Evolutionary conservation across 805 yeast genomes (phyloP).

Genomic region (Lipomyces orientalis): DNA sequence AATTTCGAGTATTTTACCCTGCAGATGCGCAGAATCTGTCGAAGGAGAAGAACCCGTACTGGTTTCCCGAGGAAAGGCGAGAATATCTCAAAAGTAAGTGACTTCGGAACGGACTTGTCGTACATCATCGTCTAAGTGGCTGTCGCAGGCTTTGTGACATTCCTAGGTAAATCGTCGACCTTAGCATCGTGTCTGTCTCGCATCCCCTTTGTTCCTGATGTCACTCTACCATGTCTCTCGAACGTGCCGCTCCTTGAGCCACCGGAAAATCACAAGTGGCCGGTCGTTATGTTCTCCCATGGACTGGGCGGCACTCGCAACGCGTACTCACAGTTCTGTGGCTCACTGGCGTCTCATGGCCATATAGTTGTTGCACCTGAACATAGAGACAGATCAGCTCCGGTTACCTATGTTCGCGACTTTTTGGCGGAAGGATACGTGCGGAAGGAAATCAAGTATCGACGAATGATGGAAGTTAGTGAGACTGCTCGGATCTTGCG

Average conservation of each 20-base stretch:
- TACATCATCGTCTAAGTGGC: not conserved
- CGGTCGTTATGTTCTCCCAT: conserved; percentile 38
- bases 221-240: conserved; percentile 14
- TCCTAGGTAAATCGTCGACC: conserved; percentile 14
- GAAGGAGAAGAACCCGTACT: conserved; percentile 23
- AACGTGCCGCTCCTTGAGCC: conserved; percentile 29
- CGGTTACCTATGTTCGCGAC: conserved; percentile 77
- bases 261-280: conserved; percentile 37
- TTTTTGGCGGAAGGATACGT: conserved; percentile 63
- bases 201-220: conserved; percentile 33
- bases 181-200: conserved; percentile 17
- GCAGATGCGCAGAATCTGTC: conserved; percentile 8
- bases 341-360: conserved; percentile 39
- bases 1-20: conserved; percentile 39
- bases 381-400: conserved; percentile 61
- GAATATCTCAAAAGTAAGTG: conserved; percentile 25
- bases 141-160: conserved; percentile 15
- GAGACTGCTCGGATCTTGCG: conserved; percentile 34
- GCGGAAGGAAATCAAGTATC: conserved; percentile 24
- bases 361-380: conserved; percentile 36
- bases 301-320: conserved; percentile 40
- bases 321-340: conserved; percentile 39
- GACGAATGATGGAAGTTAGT: conserved; percentile 34
- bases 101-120: not conserved
- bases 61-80: conserved; percentile 35